A percentile compares a stretch with the other conserved stretches of the same genome.
These are phyloP conservation scores for Castanea crenata DNA, from an alignment of 306 rosid species.

Conservation along the genomic window DNA sequence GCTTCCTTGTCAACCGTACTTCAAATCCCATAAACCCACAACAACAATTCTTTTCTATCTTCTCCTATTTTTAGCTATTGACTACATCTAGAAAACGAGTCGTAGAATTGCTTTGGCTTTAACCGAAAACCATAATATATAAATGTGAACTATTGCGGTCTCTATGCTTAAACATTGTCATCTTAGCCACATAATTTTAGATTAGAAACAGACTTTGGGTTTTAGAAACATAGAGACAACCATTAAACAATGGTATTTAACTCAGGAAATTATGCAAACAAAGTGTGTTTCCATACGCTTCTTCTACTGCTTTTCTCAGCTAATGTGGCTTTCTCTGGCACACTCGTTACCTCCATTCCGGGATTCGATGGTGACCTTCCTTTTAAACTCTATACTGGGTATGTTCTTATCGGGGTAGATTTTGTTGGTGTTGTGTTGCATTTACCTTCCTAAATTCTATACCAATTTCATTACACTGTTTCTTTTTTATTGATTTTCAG, in stretches of 20 bases:
- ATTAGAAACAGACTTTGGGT: not conserved
- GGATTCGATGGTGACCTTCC: conserved; percentile 27
- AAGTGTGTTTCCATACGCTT: not conserved
- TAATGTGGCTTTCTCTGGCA: not conserved
- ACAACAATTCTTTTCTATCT: not conserved
- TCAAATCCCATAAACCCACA: not conserved
- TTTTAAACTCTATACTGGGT: conserved; percentile 26
- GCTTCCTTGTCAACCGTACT: not conserved
- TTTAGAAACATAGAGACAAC: not conserved
- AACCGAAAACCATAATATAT: too few species aligned
- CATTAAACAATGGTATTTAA: not conserved
- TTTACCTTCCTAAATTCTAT: not conserved
- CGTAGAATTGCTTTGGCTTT: not conserved
- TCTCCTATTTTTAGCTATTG: not conserved
- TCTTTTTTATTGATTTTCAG: not conserved
- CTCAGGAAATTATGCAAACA: not conserved
- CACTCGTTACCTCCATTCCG: conserved; percentile 13
- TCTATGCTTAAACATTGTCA: not conserved
- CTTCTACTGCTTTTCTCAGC: conserved; percentile 7
- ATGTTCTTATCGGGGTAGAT: not conserved
- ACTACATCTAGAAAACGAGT: not conserved
- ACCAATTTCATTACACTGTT: too few species aligned
- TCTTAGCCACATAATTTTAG: not conserved
- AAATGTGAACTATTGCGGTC: not conserved
- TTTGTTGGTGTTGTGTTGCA: too few species aligned